Percentiles rank a stretch among this genome's conserved stretches.
phyloP scores from a whole-genome alignment of 495 filamentous ascomycete species.

The Podospora pseudocomata region DNA sequence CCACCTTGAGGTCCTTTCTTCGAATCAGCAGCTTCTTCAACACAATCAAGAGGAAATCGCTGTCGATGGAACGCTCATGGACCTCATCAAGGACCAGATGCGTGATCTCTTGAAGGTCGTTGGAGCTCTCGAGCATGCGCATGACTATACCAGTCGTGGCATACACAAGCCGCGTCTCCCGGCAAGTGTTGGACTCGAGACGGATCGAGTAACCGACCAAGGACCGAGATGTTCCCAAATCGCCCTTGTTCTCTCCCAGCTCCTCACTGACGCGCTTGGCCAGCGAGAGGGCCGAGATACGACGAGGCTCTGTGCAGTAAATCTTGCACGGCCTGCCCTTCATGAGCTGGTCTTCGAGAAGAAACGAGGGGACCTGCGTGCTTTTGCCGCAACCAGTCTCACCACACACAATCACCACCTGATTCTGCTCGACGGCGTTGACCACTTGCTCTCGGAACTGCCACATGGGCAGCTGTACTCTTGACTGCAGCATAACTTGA shows the following conservation, averaged over 20 bases:
- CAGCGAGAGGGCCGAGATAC: conserved; percentile 93
- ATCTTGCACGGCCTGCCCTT: conserved; percentile 81
- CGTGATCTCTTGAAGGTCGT: conserved; percentile 80
- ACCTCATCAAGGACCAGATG: conserved; percentile 94
- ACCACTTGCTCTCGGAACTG: conserved; percentile 74
- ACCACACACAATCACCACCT: conserved; percentile 85
- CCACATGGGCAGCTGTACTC: conserved; percentile 85
- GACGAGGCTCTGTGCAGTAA: conserved; percentile 91
- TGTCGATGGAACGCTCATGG: conserved; percentile 91
- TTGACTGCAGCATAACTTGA: conserved; percentile 57
- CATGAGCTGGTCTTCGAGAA: conserved; percentile 82
- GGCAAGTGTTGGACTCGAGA: conserved; percentile 78
- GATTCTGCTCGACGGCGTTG: conserved; percentile 65
- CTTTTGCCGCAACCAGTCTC: conserved; percentile 98
- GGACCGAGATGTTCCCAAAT: conserved; percentile 76
- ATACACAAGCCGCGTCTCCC: conserved; percentile 79
- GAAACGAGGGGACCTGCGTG: conserved; percentile 89
- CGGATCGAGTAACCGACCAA: conserved; percentile 92
- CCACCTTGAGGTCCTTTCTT: conserved; percentile 69
- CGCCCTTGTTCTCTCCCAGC: conserved; percentile 75
- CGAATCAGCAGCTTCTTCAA: conserved; percentile 72
- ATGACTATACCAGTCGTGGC: conserved; percentile 89
- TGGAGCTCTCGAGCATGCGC: conserved; percentile 88
- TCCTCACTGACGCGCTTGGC: conserved; percentile 91
- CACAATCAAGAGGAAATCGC: conserved; percentile 88